Base-by-base conservation (phyloP, 306 rosid species). In the Abrus precatorius region DNA sequence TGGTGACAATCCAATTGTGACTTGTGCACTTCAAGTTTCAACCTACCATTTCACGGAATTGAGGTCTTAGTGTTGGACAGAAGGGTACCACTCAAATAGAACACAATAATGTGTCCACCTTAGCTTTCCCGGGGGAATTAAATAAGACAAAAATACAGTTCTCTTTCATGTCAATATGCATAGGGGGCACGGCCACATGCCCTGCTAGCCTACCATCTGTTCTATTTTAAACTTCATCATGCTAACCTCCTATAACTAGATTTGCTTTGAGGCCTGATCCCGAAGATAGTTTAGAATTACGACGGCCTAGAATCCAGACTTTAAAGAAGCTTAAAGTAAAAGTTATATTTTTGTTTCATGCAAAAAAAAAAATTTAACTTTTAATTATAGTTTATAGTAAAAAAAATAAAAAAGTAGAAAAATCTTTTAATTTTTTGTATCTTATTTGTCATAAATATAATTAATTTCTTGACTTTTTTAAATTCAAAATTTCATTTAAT, bases 81-180 rank as follows among this genome's bases (percentile, higher is more conserved):
- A 81, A 77, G 77, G 64, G 57, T 14, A 57, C 56, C 72, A 59
- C 85, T 75, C 56, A 59, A 73, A 74, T 34, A 73, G 10, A 77
- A 81, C 81, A 77, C 47, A 77, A 67, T 85, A 29, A 78, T 72
- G 71, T 29, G 38, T 34, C 55, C 28, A 9, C 85, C 85, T 75
- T 43, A n/a, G 50, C 74, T 77, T 85, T 71, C 41, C 9, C 67
- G 36, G 45, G 59, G 32, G 71, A 72, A 79, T 30, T 53, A 72
- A 60, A 68, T 67, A 78, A 77, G 89, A 83, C 85, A 80, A 44
- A 65, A 57, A 69, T 75, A 27, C 74, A 77, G 43, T 41, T 33
- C 34, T 44, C 33, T 64, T 43, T 44, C 27, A n/a, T 45, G 40
- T 61, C 59, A 74, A 60, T 49, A 52, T 30, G 72, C 54, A 76